Conservation (phyloP, 1,139 yeast species). For the Candida tetrigidarum region DNA sequence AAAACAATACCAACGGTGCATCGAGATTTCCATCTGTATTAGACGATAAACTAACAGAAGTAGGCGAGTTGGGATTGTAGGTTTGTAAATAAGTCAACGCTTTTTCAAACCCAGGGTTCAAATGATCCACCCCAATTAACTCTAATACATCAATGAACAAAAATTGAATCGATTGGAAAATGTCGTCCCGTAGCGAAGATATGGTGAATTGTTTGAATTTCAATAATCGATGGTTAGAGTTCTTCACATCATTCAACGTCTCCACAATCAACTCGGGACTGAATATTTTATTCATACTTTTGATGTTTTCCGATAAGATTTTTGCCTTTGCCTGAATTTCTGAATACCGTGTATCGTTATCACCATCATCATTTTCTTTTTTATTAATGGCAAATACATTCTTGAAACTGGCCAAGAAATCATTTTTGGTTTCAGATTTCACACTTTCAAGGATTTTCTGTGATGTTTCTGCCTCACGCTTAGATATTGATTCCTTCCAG, state of each 20-base stretch:
- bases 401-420: constrained; percentile 60
- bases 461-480: constrained; percentile 45
- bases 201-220: constrained; percentile 40
- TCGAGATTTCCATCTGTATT: constrained; percentile 39
- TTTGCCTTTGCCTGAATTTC: constrained; percentile 49
- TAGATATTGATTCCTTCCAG: constrained; percentile 41
- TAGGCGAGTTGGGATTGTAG: constrained; percentile 59
- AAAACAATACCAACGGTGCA: constrained; percentile 84
- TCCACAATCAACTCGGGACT: constrained; percentile 46
- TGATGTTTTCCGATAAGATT: constrained; percentile 47
- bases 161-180: constrained; percentile 48
- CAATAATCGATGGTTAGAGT: constrained; percentile 35
- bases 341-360: constrained; percentile 31
- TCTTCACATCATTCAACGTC: constrained; percentile 43
- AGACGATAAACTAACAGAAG: constrained; percentile 16
- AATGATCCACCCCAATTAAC: constrained; percentile 70
- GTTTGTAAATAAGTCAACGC: constrained; percentile 72
- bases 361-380: constrained; percentile 16
- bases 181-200: constrained; percentile 33
- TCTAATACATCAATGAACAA: constrained; percentile 70
- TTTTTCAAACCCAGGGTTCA: constrained; percentile 79
- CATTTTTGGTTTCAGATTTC: constrained; percentile 46
- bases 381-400: constrained; percentile 56
- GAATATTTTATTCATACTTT: constrained; percentile 42
- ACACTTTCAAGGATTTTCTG: constrained; percentile 45